Evolutionary conservation across 139 green algal genomes (phyloP), one percentile per base, ranked within the genome.

Genomic region (Gonium pectorale): DNA sequence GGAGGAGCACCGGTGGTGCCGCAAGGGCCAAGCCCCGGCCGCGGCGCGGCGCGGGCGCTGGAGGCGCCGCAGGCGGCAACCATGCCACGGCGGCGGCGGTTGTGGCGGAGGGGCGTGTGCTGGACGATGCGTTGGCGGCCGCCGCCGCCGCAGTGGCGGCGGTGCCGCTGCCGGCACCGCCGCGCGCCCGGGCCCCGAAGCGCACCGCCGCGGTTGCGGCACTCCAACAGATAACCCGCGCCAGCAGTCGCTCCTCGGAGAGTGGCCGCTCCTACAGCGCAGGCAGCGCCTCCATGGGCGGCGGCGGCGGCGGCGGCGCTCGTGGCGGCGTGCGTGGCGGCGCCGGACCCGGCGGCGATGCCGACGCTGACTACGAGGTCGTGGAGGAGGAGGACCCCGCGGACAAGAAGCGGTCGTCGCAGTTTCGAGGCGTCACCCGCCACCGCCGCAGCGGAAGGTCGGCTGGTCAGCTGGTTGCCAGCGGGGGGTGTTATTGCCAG

Each of bases 341-440:
- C 35, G 46, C 46, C 37, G 27, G 27, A 27, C 37, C 35, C 1
- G 68, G 31, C 33, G 78, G 21, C 64, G 78, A 70, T 8, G 70
- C 31, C n/a, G 70, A 64, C 9, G 70, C 31, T 13, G 70, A 79
- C 6, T 64, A 64, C 70, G 31, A 64, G 9, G 70, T 3, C 17
- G 70, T 3, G 13, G 70, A 64, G 70, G 56, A 43, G 51, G 77
- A 71, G 22, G 71, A 80, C 37, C 79, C 1, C 5, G 35, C 24
- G 24, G 64, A 44, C 27, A 83, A 83, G 40, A 43, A 35, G 2
- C 83, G 92, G 21, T 91, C 89, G 9, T 94, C 87, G 8, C 64
- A 79, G 41, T 98, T 89, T 86, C 74, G 95, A 1, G 95, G 95
- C 15, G 95, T 98, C 15, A 98, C 94, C 21, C 92, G 91, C 62